Evolutionary conservation across 2,329 filamentous ascomycete species (phyloP).

Genomic region (Fusarium foetens): DNA sequence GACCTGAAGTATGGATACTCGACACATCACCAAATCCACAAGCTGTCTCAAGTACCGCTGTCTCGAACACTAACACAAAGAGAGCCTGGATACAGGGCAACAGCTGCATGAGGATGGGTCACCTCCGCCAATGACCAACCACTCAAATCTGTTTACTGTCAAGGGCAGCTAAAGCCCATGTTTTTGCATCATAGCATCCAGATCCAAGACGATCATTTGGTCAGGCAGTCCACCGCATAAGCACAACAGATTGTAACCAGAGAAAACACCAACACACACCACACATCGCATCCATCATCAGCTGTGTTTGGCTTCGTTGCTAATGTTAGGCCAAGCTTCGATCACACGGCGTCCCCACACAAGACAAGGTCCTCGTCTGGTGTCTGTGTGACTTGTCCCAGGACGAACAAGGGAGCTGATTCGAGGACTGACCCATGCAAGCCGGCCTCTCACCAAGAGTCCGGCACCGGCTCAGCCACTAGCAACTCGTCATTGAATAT

Average conservation of each 20-base stretch:
- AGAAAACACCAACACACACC: conserved; percentile 3
- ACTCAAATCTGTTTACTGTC: conserved; percentile 12
- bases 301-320: conserved; percentile 28
- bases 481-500: conserved; percentile 34
- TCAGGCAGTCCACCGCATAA: background rate
- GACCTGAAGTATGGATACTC: conserved; percentile 24
- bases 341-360: conserved; percentile 39
- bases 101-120: conserved; percentile 31
- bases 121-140: conserved; percentile 21
- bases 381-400: conserved; percentile 38
- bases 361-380: conserved; percentile 23
- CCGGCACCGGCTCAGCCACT: conserved; percentile 32
- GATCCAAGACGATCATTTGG: background rate
- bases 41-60: conserved; percentile 29
- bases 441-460: conserved; percentile 22
- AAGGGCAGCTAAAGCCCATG: conserved; percentile 7
- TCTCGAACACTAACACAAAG: conserved; percentile 29
- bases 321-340: conserved; percentile 31
- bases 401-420: conserved; percentile 31
- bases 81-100: conserved; percentile 27
- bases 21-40: conserved; percentile 5
- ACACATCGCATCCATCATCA: conserved; percentile 8
- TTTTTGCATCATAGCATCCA: background rate
- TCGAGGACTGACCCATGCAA: conserved; percentile 30
- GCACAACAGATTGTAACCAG: background rate